Conservation (phyloP, 176 grass and related monocot genomes). For the Oryza coarctata region DNA sequence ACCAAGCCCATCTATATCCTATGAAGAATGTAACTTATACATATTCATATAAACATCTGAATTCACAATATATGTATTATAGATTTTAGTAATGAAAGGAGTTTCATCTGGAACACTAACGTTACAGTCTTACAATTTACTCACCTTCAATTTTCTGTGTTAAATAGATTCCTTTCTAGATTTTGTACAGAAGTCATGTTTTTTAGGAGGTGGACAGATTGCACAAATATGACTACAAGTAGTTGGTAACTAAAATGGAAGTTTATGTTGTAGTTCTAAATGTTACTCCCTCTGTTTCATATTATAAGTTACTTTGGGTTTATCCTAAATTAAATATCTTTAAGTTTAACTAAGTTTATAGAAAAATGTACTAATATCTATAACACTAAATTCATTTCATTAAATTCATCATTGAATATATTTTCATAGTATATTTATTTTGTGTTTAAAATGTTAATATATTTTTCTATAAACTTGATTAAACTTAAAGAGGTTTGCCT, state of each 20-base stretch:
- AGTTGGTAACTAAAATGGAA: background rate
- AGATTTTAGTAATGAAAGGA: background rate
- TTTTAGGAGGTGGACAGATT: background rate
- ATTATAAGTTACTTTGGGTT: too few species aligned
- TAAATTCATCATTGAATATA: too few species aligned
- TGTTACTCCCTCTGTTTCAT: too few species aligned
- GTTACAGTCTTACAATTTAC: background rate
- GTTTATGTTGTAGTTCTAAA: constrained; percentile 2
- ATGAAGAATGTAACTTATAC: constrained; percentile 15
- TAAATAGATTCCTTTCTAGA: background rate
- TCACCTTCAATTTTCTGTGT: background rate
- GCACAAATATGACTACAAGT: background rate
- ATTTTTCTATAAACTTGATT: too few species aligned
- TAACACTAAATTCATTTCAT: too few species aligned
- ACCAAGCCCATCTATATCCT: constrained; percentile 4
- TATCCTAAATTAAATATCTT: too few species aligned
- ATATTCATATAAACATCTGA: constrained; percentile 2
- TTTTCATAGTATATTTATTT: too few species aligned
- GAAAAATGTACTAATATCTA: too few species aligned
- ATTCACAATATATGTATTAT: background rate
- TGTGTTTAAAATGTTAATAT: too few species aligned
- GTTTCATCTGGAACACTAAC: background rate
- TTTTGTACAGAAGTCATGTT: constrained; percentile 9
- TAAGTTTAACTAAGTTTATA: too few species aligned
- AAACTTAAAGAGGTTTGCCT: too few species aligned